Percentiles rank a stretch among this genome's conserved stretches.
Evolutionary conservation across 345 rosid genomes (phyloP).

Genomic region (Linum lewisii): DNA sequence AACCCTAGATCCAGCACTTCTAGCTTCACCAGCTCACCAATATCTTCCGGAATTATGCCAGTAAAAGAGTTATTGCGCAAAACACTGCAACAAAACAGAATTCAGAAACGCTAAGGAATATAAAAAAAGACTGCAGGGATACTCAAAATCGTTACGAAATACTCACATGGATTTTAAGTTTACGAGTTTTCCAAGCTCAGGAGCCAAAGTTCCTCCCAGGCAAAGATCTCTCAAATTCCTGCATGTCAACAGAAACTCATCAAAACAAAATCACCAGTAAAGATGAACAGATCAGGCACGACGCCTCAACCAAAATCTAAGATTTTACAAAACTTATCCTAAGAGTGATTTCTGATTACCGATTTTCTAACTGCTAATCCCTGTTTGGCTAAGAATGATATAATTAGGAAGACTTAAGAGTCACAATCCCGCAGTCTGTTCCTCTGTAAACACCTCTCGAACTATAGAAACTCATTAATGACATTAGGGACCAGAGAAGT

Average conservation of each 20-base stretch:
- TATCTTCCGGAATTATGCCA: constrained; percentile 6
- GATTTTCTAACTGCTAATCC: no score
- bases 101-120: background rate
- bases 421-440: no score
- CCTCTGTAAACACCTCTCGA: no score
- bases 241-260: background rate
- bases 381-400: no score
- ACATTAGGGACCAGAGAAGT: no score
- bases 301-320: background rate
- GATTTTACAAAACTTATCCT: background rate
- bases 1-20: constrained; percentile 13
- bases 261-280: background rate
- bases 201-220: constrained; percentile 10
- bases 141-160: background rate
- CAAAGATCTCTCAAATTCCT: constrained; percentile 11
- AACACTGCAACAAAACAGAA: constrained; percentile 2
- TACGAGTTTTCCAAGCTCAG: constrained; percentile 8
- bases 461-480: no score
- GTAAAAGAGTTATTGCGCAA: constrained; percentile 11
- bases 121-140: background rate
- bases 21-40: constrained; percentile 8
- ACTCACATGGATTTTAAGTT: constrained; percentile 9
- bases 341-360: no score
- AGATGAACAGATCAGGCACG: background rate
- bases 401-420: no score